Evolutionary conservation across 2,329 filamentous ascomycete species (phyloP).

Genomic region (Trichoderma atroviride): DNA sequence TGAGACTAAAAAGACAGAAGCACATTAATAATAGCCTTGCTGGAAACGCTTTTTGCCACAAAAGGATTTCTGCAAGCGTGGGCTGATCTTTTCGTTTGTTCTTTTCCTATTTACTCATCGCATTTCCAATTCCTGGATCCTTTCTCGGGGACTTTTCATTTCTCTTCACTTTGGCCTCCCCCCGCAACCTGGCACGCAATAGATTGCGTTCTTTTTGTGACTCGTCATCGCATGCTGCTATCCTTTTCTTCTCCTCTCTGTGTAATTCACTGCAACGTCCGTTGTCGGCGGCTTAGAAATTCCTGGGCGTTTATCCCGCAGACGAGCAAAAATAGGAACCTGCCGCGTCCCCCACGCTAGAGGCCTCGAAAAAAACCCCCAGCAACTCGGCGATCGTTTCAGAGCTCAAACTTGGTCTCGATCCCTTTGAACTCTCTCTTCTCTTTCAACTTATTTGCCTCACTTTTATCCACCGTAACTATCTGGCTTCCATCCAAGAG

Average conservation of each 20-base stretch:
- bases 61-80: neutral
- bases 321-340: neutral
- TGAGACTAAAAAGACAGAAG: neutral
- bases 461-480: neutral
- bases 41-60: slow-evolving; percentile 14
- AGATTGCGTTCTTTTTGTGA: neutral
- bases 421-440: neutral
- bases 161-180: neutral
- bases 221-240: neutral
- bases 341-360: slow-evolving; percentile 3
- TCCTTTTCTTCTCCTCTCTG: neutral
- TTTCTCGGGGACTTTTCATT: neutral
- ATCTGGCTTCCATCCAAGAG: neutral
- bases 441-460: neutral
- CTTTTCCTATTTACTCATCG: slow-evolving; percentile 2
- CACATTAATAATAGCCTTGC: slow-evolving; percentile 20
- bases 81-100: neutral
- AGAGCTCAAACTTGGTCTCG: neutral
- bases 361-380: neutral
- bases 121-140: neutral
- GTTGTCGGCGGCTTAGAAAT: slow-evolving; percentile 8
- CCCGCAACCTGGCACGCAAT: neutral
- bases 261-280: neutral
- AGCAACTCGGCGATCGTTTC: slow-evolving; percentile 10
- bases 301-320: slow-evolving; percentile 11